phyloP scores from a whole-genome alignment of 2,329 filamentous ascomycete species.

The Cladosporium oxysporum region DNA sequence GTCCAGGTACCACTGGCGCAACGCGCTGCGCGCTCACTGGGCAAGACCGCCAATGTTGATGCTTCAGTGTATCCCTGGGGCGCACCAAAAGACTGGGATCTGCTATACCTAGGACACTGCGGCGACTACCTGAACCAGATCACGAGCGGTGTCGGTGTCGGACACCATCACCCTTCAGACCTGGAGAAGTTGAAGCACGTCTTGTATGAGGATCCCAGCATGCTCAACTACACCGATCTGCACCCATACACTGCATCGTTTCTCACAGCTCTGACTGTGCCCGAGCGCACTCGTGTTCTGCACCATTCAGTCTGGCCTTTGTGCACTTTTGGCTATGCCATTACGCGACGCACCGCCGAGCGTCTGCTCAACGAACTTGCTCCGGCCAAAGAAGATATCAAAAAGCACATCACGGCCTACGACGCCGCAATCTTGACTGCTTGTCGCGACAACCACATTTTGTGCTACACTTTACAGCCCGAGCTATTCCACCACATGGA shows the following conservation, averaged over 20 bases:
- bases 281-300: conserved; percentile 40
- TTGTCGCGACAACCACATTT: conserved; percentile 38
- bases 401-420: conserved; percentile 38
- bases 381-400: conserved; percentile 37
- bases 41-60: conserved; percentile 37
- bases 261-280: conserved; percentile 40
- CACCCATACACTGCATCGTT: conserved; percentile 42
- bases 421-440: conserved; percentile 42
- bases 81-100: conserved; percentile 39
- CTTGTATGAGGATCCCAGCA: conserved; percentile 40
- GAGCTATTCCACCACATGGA: conserved; percentile 44
- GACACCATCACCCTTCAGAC: conserved; percentile 37
- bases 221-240: conserved; percentile 40
- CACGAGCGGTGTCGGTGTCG: conserved; percentile 40
- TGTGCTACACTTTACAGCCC: conserved; percentile 40
- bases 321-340: conserved; percentile 47
- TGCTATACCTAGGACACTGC: conserved; percentile 44
- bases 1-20: conserved; percentile 39
- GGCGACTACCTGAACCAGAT: conserved; percentile 43
- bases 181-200: conserved; percentile 38
- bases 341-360: conserved; percentile 41
- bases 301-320: conserved; percentile 46
- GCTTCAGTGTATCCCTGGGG: conserved; percentile 39
- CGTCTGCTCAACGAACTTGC: conserved; percentile 41
- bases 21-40: conserved; percentile 31